Percentiles rank a stretch among this genome's conserved stretches.
These are phyloP conservation scores for Floccularia luteovirens DNA, from an alignment of 768 basidiomycete species.

Conservation along the genomic window DNA sequence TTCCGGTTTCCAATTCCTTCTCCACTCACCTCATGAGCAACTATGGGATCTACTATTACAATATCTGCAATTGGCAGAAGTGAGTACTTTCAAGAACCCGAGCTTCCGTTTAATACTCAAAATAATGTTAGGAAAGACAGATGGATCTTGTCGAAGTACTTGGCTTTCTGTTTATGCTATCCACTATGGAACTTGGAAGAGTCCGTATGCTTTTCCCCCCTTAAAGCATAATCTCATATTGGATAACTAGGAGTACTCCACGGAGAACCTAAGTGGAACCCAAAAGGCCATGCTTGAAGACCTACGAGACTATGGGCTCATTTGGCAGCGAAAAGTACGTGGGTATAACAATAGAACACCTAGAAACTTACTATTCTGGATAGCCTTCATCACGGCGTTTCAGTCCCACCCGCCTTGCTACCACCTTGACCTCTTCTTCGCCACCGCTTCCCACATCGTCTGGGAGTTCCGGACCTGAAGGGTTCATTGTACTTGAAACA, in stretches of 20 bases:
- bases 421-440: conserved; percentile 88
- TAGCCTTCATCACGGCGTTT: conserved; percentile 75
- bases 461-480: conserved; percentile 59
- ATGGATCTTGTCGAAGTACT: conserved; percentile 94
- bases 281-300: conserved; percentile 88
- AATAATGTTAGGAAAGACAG: conserved; percentile 54
- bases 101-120: conserved; percentile 11
- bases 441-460: conserved; percentile 66
- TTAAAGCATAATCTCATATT: conserved; percentile 8
- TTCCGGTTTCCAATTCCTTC: conserved; percentile 90
- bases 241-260: conserved; percentile 78
- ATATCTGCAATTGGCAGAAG: conserved; percentile 83
- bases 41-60: conserved; percentile 92
- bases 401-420: conserved; percentile 90
- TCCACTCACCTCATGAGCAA: conserved; percentile 91
- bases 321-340: conserved; percentile 76
- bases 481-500: conserved; percentile 95
- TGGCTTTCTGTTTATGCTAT: conserved; percentile 93
- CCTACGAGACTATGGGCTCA: conserved; percentile 88
- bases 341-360: conserved; percentile 11
- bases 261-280: conserved; percentile 68
- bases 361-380: conserved; percentile 16
- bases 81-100: conserved; percentile 20
- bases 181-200: conserved; percentile 90
- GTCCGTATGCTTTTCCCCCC: conserved; percentile 32